Base-by-base conservation (phyloP, 1,284 basidiomycete genomes). In the Pseudozyma flocculosa region DNA sequence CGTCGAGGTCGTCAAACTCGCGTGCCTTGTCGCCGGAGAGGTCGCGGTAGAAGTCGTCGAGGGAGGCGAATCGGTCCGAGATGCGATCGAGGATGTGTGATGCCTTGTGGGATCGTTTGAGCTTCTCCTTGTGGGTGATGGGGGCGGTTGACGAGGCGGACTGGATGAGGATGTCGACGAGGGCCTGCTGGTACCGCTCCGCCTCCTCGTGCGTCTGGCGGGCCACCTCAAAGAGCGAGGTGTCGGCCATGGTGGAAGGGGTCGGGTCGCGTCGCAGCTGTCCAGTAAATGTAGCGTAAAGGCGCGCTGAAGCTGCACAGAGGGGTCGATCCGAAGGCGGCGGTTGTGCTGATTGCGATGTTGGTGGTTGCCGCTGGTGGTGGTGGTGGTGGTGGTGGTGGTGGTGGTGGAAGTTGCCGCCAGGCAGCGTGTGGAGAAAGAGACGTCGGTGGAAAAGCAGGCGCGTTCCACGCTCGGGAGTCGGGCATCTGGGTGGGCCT, bases 131-230 rank as follows among this genome's bases (percentile, higher is more conserved):
- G 75, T 81, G 80, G 68, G 80, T 71, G 21, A 60, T 19, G 7
- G 48, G 46, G 17, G 39, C 39, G 22, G 42, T 24, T 13, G 59
- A 54, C 24, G 46, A 49, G 39, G 83, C 47, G 43, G 62, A 58
- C 13, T 50, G 54, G 52, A 80, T 70, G 45, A 85, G 76, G 43
- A 84, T 79, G 44, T 82, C 80, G 7, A 82, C 81, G 26, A 84
- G 75, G 11, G 82, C 82, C 50, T 81, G 79, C 68, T 84, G 89
- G 68, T 92, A 90, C 54, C 90, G 86, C 81, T 98, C 94, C 24
- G 91, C 84, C 79, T 96, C 93, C 81, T 97, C 92, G 80, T 97
- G 93, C 10, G 87, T 89, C 70, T 92, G 90, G 41, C 94, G 86
- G 73, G 93, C 90, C 23, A 90, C 83, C 80, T 98, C 94, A 77